phyloP scores from a whole-genome alignment of 805 yeast species.

The Saccharomycodes ludwigii region DNA sequence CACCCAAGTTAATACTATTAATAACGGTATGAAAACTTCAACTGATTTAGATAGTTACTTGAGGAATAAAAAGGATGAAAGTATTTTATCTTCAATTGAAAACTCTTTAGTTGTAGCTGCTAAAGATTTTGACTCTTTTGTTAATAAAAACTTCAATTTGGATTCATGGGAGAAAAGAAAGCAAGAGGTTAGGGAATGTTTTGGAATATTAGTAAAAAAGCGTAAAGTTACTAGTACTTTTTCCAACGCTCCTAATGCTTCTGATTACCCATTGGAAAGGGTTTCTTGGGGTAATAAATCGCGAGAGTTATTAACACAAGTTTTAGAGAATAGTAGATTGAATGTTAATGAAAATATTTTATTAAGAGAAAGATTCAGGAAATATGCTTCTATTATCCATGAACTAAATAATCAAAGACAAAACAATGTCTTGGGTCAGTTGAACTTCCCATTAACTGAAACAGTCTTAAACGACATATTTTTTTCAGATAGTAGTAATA shows the following conservation, averaged over 20 bases:
- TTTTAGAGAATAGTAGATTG: constrained; percentile 21
- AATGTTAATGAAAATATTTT: constrained; percentile 32
- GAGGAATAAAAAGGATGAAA: constrained; percentile 66
- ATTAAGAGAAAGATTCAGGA: constrained; percentile 48
- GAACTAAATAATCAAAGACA: constrained; percentile 62
- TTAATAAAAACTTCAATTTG: constrained; percentile 56
- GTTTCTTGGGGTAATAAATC: constrained; percentile 22
- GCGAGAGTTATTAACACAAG: constrained; percentile 15
- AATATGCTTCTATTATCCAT: constrained; percentile 59
- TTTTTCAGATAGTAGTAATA: too few species aligned
- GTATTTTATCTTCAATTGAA: constrained; percentile 70
- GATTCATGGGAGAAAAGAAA: constrained; percentile 74
- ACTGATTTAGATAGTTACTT: constrained; percentile 51
- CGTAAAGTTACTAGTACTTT: constrained; percentile 6
- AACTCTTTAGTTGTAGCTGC: constrained; percentile 64
- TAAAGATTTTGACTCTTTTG: constrained; percentile 68
- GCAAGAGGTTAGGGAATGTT: constrained; percentile 56
- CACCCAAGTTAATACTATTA: too few species aligned
- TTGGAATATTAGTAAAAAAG: constrained; percentile 41
- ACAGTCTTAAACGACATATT: too few species aligned
- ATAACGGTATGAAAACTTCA: constrained; percentile 4
- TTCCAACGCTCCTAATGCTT: constrained; percentile 8
- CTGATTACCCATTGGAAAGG: constrained; percentile 8
- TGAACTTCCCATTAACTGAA: constrained; percentile 45
- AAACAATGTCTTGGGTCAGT: constrained; percentile 20